Percentiles rank a stretch among this genome's conserved stretches.
These are phyloP conservation scores for Beauveria sp. DNA, from an alignment of 2,329 filamentous ascomycete genomes.

Conservation along the genomic window DNA sequence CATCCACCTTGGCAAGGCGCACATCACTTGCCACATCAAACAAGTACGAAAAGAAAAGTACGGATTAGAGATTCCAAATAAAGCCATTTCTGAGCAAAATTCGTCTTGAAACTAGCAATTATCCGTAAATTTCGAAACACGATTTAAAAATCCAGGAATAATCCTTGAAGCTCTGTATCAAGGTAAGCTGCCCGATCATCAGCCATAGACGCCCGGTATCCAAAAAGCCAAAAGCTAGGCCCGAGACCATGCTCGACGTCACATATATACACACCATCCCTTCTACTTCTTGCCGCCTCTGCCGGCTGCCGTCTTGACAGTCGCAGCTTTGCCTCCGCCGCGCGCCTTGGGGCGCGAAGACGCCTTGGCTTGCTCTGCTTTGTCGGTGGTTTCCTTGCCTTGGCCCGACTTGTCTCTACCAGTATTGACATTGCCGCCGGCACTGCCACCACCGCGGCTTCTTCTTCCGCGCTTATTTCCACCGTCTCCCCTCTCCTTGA, in stretches of 20 bases:
- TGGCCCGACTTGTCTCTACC: not conserved
- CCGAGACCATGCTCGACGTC: not conserved
- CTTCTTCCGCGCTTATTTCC: constrained; percentile 23
- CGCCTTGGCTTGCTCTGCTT: not conserved
- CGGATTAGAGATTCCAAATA: not conserved
- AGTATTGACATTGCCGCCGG: not conserved
- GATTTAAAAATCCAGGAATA: not conserved
- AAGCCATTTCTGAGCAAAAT: not conserved
- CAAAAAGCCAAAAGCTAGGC: not conserved
- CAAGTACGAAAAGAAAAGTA: too few species aligned
- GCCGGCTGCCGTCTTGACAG: not conserved
- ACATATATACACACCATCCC: not conserved
- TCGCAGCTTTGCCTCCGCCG: not conserved
- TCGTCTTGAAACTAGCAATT: not conserved
- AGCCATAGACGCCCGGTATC: not conserved
- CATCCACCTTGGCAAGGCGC: not conserved
- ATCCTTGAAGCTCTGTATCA: constrained; percentile 1
- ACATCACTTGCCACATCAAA: not conserved
- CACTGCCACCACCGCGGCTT: constrained; percentile 20
- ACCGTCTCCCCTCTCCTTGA: constrained; percentile 30
- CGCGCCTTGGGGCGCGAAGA: not conserved
- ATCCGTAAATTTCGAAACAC: not conserved
- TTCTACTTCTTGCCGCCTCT: not conserved
- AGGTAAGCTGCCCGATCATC: not conserved
- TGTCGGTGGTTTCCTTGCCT: not conserved